A percentile compares a stretch with the other conserved stretches of the same genome.
Evolutionary conservation across 1,284 basidiomycete species (phyloP).

Genomic region (Lentinus polychrous): DNA sequence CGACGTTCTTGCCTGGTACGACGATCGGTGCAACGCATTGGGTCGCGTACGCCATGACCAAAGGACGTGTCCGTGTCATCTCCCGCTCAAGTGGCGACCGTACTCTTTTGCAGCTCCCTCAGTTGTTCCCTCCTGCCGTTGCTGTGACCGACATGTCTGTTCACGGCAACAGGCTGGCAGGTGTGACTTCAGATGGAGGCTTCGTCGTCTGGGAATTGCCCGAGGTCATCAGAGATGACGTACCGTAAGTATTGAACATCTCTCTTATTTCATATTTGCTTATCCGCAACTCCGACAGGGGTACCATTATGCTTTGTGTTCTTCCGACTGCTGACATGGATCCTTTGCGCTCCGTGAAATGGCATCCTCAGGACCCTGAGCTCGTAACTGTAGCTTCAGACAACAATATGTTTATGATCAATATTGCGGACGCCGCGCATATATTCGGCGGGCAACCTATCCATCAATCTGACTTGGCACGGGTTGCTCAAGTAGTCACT

Average conservation of each 20-base stretch:
- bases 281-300: constrained; percentile 33
- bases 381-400: constrained; percentile 74
- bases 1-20: constrained; percentile 72
- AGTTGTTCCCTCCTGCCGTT: constrained; percentile 50
- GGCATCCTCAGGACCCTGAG: constrained; percentile 72
- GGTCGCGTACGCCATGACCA: constrained; percentile 88
- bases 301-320: constrained; percentile 63
- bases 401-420: constrained; percentile 64
- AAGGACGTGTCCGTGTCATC: constrained; percentile 77
- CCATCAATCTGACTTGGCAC: constrained; percentile 55
- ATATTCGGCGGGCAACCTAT: constrained; percentile 56
- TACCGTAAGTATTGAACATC: constrained; percentile 47
- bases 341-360: constrained; percentile 70
- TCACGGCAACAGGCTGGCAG: constrained; percentile 71
- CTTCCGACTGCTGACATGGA: constrained; percentile 51
- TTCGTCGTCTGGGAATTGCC: constrained; percentile 83
- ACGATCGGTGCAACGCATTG: constrained; percentile 83
- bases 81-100: constrained; percentile 80
- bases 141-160: constrained; percentile 80
- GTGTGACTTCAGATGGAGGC: constrained; percentile 78
- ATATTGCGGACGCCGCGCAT: constrained; percentile 53
- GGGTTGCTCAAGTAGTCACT: constrained; percentile 57
- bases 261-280: neutral
- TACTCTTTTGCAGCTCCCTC: constrained; percentile 69
- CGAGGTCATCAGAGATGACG: constrained; percentile 73